Percentiles rank a stretch among this genome's conserved stretches.
Conservation (phyloP, 2,329 filamentous ascomycete species). For the Arthrobotrys musiformis region DNA sequence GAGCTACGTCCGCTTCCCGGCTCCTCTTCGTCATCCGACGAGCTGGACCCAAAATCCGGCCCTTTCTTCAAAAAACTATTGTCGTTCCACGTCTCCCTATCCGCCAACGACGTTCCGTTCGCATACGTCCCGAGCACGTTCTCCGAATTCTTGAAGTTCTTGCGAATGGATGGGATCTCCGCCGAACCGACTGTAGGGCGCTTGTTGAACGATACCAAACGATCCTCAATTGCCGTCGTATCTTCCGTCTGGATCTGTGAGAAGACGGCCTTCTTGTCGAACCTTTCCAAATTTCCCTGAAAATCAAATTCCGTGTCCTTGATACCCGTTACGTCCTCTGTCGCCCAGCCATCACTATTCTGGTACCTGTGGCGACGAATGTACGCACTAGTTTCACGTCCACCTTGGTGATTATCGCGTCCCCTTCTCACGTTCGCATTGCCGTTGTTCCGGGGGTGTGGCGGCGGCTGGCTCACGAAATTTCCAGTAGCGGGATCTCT, state of each 20-base stretch:
- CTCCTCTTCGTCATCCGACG: constrained; percentile 73
- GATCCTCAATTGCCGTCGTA: constrained; percentile 84
- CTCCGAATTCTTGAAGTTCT: constrained; percentile 90
- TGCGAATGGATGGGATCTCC: constrained; percentile 67
- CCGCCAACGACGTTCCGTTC: constrained; percentile 60
- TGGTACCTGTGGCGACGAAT: constrained; percentile 65
- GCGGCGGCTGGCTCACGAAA: constrained; percentile 36
- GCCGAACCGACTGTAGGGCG: constrained; percentile 66
- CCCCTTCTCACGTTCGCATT: constrained; percentile 64
- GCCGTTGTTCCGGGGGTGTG: constrained; percentile 55
- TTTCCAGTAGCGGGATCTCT: constrained; percentile 28
- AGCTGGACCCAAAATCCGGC: constrained; percentile 38
- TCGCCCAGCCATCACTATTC: constrained; percentile 84
- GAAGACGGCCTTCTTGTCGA: constrained; percentile 92
- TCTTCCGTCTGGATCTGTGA: constrained; percentile 87
- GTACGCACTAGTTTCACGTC: constrained; percentile 58
- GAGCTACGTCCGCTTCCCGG: constrained; percentile 66
- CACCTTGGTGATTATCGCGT: constrained; percentile 62
- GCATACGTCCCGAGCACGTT: constrained; percentile 79
- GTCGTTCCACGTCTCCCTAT: constrained; percentile 72
- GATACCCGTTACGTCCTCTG: constrained; percentile 93
- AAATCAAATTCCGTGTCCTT: constrained; percentile 96
- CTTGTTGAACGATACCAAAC: constrained; percentile 90
- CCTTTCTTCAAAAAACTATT: constrained; percentile 56
- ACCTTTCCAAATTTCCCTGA: constrained; percentile 86